A percentile compares a stretch with the other conserved stretches of the same genome.
phyloP scores from a whole-genome alignment of 306 rosid species.

The Vigna trinervia region DNA sequence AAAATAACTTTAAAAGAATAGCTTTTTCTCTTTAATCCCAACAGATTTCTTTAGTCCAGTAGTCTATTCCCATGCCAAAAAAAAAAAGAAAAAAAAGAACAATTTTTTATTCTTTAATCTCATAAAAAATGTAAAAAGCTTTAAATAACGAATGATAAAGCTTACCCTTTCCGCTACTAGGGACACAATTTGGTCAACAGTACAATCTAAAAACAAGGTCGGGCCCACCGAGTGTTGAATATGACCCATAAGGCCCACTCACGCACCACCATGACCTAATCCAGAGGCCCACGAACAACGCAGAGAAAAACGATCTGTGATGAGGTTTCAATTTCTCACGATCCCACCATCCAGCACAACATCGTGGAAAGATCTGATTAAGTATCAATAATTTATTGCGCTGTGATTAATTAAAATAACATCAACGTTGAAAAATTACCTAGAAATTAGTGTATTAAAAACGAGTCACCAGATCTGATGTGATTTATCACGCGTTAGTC shows the following conservation, averaged over 20 bases:
- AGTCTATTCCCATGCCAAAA: too few species aligned
- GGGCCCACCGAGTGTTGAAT: not conserved
- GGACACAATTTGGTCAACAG: not conserved
- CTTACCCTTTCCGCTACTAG: not conserved
- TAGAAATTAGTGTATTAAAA: too few species aligned
- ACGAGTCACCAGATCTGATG: too few species aligned
- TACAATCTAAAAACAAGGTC: not conserved
- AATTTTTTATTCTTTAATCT: not conserved
- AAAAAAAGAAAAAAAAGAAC: too few species aligned
- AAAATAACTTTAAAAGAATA: too few species aligned
- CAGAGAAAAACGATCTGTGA: not conserved
- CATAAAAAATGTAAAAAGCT: not conserved
- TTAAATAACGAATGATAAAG: not conserved
- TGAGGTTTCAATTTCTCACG: not conserved
- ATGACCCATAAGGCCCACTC: slow-evolving; percentile 1
- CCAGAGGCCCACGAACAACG: not conserved
- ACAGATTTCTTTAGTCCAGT: not conserved
- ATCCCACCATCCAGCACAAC: not conserved
- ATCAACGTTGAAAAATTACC: too few species aligned
- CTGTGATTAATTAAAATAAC: not conserved
- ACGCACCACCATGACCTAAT: not conserved
- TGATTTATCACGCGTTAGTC: too few species aligned
- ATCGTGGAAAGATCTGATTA: not conserved
- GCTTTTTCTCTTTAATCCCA: too few species aligned
- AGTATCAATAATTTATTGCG: not conserved